A percentile compares a stretch with the other conserved stretches of the same genome.
phyloP scores from a whole-genome alignment of 805 yeast genomes.

The Suhomyces vadensis region DNA sequence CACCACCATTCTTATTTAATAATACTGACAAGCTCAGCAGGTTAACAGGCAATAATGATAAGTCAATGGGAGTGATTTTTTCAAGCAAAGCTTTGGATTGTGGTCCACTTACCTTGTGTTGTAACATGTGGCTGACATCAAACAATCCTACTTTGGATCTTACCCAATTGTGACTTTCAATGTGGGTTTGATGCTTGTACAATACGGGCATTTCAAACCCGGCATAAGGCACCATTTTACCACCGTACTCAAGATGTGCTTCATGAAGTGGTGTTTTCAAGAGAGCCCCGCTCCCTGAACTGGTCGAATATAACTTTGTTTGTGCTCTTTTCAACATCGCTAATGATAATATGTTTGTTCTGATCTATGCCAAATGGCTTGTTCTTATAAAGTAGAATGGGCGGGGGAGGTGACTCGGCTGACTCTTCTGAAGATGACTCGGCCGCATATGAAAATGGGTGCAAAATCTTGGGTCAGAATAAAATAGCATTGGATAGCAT shows the following conservation, averaged over 20 bases:
- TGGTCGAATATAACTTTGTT: conserved; percentile 21
- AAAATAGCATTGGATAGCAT: no score
- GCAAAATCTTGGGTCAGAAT: not conserved
- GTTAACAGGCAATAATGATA: conserved; percentile 54
- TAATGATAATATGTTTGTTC: not conserved
- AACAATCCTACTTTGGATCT: conserved; percentile 84
- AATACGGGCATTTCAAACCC: conserved; percentile 96
- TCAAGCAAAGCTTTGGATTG: conserved; percentile 70
- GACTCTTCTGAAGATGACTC: not conserved
- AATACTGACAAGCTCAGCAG: conserved; percentile 77
- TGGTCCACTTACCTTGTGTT: conserved; percentile 74
- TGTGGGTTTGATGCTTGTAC: conserved; percentile 81
- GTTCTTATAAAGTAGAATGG: not conserved
- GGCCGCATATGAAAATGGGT: not conserved
- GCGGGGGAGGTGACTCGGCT: conserved; percentile 4
- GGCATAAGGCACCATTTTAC: conserved; percentile 93
- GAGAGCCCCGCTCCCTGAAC: conserved; percentile 20
- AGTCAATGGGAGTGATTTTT: conserved; percentile 85
- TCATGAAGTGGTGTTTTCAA: conserved; percentile 80
- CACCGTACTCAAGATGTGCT: conserved; percentile 75
- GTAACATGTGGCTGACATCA: conserved; percentile 97
- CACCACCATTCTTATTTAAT: conserved; percentile 71
- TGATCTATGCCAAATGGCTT: not conserved
- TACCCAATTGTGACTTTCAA: conserved; percentile 95
- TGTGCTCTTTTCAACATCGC: conserved; percentile 6